Percentiles rank a stretch among this genome's conserved stretches.
phyloP scores from a whole-genome alignment of 1,139 yeast species.

The Taphrina wiesneri region DNA sequence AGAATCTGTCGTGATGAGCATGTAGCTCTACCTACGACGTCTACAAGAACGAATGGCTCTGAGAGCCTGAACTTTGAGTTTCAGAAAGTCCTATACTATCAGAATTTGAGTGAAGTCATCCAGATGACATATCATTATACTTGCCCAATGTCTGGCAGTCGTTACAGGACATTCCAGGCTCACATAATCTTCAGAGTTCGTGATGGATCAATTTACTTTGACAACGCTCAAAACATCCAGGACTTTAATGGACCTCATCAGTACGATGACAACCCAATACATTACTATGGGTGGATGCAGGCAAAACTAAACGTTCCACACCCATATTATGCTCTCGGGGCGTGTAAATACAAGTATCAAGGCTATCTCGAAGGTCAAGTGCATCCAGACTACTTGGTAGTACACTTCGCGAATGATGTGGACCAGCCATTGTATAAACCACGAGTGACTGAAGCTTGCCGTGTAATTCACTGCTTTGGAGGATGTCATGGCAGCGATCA shows the following conservation, averaged over 20 bases:
- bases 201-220: not conserved
- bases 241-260: not conserved
- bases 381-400: not conserved
- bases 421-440: not conserved
- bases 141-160: not conserved
- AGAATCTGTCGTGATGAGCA: too few relatives aligned
- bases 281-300: not conserved
- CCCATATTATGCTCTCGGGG: not conserved
- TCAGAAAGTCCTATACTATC: not conserved
- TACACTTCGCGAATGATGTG: not conserved
- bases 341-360: not conserved
- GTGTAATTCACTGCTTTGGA: too few relatives aligned
- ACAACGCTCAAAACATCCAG: not conserved
- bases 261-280: not conserved
- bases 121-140: not conserved
- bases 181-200: not conserved
- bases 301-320: not conserved
- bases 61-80: too few relatives aligned
- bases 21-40: too few relatives aligned
- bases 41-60: too few relatives aligned
- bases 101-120: not conserved
- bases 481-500: not conserved
- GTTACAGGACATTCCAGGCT: not conserved
- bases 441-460: not conserved
- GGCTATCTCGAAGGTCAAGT: not conserved